Base-by-base conservation (phyloP, 352 stramenopile genomes). In the Globisporangium irregulare region DNA sequence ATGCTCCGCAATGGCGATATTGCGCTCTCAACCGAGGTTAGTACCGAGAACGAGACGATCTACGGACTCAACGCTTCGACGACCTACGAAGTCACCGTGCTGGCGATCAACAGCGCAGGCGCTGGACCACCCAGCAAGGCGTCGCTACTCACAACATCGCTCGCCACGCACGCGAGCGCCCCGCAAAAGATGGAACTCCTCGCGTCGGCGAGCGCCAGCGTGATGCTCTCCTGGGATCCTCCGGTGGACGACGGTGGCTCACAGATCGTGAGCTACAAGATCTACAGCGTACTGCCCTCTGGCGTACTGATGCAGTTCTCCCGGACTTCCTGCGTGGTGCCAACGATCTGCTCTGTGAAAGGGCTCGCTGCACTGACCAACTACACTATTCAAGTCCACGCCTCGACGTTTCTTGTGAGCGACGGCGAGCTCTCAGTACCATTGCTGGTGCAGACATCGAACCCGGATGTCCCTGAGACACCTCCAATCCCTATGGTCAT, bases 11-110 rank as follows among this genome's bases (percentile, higher is more conserved):
- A 66, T 51, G 73, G 54, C 4, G 18, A 14, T 0, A 7, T 76
- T 1, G 46, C 75, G 2, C 68, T 67, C 5, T 70, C 62, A 1
- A 29, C 55, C 7, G 29, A 5, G 4, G 60, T 55, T 0, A 10
- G 27, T 4, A 71, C 55, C 0, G 66, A 78, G 41, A 69, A 50
- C 15, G 59, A 50, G 9, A 68, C 51, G 0, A 20, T 89, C 2
- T 90, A 84, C 53, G 80, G 76, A 3, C 64, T 91, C 12, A 77
- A 69, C 12, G 70, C 74, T 3, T 81, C 72, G n/a, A 90, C 84
- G 7, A 73, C 71, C 0, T 92, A 91, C 34, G 59, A 72, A 15
- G 68, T 84, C 0, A 72, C 62, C 4, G 74, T 88, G 0, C 41
- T 64, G 27, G 74, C 82, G 8, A 36, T 66, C 4, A 91, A 90